phyloP scores from a whole-genome alignment of 495 filamentous ascomycete genomes.

The Aspergillus baeticus region DNA sequence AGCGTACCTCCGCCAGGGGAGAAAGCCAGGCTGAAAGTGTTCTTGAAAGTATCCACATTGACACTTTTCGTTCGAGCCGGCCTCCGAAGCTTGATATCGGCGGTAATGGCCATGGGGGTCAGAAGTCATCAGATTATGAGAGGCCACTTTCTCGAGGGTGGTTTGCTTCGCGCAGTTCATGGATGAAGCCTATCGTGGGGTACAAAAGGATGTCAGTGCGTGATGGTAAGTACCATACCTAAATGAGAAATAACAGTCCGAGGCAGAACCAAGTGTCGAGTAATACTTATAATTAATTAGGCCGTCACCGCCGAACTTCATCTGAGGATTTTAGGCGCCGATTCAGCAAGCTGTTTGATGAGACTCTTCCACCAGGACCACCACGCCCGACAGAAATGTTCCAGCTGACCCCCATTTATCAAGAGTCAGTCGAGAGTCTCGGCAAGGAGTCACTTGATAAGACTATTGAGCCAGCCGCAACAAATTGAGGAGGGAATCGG shows the following conservation, averaged over 20 bases:
- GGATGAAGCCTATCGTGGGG: slow-evolving; percentile 19
- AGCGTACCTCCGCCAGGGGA: slow-evolving; percentile 7
- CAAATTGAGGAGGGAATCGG: background rate
- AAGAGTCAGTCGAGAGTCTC: slow-evolving; percentile 17
- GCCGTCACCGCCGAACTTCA: slow-evolving; percentile 29
- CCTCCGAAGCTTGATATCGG: slow-evolving; percentile 2
- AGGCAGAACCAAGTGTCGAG: background rate
- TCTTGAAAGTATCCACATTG: slow-evolving; percentile 7
- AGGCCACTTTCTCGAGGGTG: slow-evolving; percentile 9
- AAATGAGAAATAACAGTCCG: background rate
- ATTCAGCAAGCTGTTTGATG: slow-evolving; percentile 40
- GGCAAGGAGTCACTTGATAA: slow-evolving; percentile 15
- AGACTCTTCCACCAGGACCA: slow-evolving; percentile 30
- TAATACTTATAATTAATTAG: slow-evolving; percentile 11
- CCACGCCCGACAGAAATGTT: slow-evolving; percentile 25
- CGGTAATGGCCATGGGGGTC: background rate
- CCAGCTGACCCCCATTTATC: slow-evolving; percentile 23
- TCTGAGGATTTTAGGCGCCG: slow-evolving; percentile 39
- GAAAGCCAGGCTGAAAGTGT: slow-evolving; percentile 6
- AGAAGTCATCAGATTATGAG: background rate
- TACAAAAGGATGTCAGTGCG: slow-evolving; percentile 13
- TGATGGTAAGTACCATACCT: slow-evolving; percentile 6
- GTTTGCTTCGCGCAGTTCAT: slow-evolving; percentile 18
- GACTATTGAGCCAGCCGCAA: background rate
- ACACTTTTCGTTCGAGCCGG: slow-evolving; percentile 5